Base-by-base conservation (phyloP, 2,329 filamentous ascomycete genomes). In the Ophidiomyces ophidiicola region DNA sequence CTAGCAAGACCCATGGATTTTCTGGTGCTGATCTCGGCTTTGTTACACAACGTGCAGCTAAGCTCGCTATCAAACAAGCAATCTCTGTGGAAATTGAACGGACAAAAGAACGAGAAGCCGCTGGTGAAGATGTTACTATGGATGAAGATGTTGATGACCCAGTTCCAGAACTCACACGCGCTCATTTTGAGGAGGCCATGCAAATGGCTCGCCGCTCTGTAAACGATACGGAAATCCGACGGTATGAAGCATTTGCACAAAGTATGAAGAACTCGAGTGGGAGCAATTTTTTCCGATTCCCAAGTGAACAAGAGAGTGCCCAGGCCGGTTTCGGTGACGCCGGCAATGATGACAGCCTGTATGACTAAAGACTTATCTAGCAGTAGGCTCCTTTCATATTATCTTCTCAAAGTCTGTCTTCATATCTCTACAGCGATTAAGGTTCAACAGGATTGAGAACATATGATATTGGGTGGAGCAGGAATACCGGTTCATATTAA, bases 21-120 rank as follows among this genome's bases (percentile, higher is more conserved):
- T 96, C 90, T 42, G 90, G 90, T 87, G 90, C 90, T 57, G 90
- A 98, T 82, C 75, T 98, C 61, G 90, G 90, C 47, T 98, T 96
- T 71, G 87, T 98, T 60, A 94, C 90, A 17, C 90, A 98, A 71
- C 86, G 90, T 62, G 90, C 90, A 39, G 90, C 94, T 72, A 98
- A 98, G 78, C 80, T 96, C 57, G 90, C 90, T 53, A 98, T 98
- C 71, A 98, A 98, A 76, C 80, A 98, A 70, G 79, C 88, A 20
- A 98, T 98, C 54, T 70, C 78, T 12, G 60, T 73, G 32, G 88
- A 96, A 46, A 96, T 98, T 52, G 83, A 93, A 67, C 82, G 84
- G 51, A 71, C 73, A 57, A 94, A 93, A 76, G 80, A 81, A 55
- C 85, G 82, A 42, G 88, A 94, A 68, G 87, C 82, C 46, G 71